Evolutionary conservation across 371 early-diverging fungal genomes (phyloP).

Genomic region (Mucor racemosus): DNA sequence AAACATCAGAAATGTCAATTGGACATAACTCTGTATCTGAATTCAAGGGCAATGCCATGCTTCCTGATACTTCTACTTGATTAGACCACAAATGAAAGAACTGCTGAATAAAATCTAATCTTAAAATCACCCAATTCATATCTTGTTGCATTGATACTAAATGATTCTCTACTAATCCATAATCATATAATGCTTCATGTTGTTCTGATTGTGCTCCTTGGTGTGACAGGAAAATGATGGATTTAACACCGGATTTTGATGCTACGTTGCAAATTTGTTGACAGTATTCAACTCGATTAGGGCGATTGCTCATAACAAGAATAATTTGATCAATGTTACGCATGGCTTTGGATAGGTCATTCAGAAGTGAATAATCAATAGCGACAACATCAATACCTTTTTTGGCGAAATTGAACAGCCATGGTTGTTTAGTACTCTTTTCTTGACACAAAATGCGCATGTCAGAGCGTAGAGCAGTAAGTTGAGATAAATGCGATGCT

Average conservation of each 20-base stretch:
- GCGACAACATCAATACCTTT: conserved; percentile 38
- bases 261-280: conserved; percentile 32
- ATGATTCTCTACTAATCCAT: conserved; percentile 36
- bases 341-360: conserved; percentile 38
- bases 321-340: conserved; percentile 39
- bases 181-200: conserved; percentile 33
- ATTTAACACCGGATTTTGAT: conserved; percentile 34
- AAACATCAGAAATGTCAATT: conserved; percentile 45
- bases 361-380: conserved; percentile 35
- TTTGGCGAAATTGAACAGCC: conserved; percentile 19
- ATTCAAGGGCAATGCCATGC: conserved; percentile 31
- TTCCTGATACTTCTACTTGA: conserved; percentile 31
- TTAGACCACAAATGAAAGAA: conserved; percentile 41
- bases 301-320: conserved; percentile 32
- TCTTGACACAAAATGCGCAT: conserved; percentile 34
- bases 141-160: conserved; percentile 29
- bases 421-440: conserved; percentile 19
- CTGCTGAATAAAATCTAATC: conserved; percentile 48
- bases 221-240: conserved; percentile 43
- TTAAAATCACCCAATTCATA: conserved; percentile 8
- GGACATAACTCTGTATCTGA: conserved; percentile 39
- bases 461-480: conserved; percentile 23
- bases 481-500: conserved; percentile 38
- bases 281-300: conserved; percentile 31
- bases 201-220: conserved; percentile 37